These are phyloP conservation scores for Tylopilus sp. DNA, from an alignment of 1,284 basidiomycete species.

Conservation along the genomic window DNA sequence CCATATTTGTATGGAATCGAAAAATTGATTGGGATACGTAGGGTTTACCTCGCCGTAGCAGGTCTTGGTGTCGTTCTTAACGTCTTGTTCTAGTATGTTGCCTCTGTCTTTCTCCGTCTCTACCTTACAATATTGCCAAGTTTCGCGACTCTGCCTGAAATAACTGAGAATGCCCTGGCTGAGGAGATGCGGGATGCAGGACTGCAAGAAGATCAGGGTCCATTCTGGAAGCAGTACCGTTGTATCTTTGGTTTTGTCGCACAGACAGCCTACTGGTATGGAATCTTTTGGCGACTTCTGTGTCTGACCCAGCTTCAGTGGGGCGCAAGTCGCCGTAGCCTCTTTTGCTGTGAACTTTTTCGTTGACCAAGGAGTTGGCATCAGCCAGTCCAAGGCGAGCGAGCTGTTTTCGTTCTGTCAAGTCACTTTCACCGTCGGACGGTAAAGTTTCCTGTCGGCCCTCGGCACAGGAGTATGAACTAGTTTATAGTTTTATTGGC, in stretches of 20 bases:
- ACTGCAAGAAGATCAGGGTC: conserved; percentile 43
- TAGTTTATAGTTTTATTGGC: conserved; percentile 50
- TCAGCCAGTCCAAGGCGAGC: conserved; percentile 50
- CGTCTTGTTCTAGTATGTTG: conserved; percentile 59
- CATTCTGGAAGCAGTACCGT: conserved; percentile 70
- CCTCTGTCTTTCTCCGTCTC: not conserved
- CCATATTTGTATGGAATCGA: not conserved
- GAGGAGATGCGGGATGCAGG: conserved; percentile 48
- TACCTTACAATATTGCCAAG: conserved; percentile 30
- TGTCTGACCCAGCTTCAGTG: conserved; percentile 38
- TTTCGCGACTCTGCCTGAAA: conserved; percentile 73
- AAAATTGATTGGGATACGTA: conserved; percentile 21
- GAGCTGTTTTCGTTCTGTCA: conserved; percentile 71
- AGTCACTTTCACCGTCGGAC: conserved; percentile 67
- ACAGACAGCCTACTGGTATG: conserved; percentile 67
- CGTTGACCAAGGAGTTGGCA: conserved; percentile 58
- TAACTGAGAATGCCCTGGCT: conserved; percentile 62
- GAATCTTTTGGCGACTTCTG: not conserved
- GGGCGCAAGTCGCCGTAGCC: conserved; percentile 72
- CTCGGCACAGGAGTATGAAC: not conserved
- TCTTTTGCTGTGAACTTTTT: conserved; percentile 72
- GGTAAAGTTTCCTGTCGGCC: conserved; percentile 35
- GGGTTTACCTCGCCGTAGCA: conserved; percentile 78
- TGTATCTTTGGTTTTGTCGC: conserved; percentile 71
- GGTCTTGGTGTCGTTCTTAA: conserved; percentile 62